Conservation (phyloP, 2,329 filamentous ascomycete species). For the Ophiostoma piceae region DNA sequence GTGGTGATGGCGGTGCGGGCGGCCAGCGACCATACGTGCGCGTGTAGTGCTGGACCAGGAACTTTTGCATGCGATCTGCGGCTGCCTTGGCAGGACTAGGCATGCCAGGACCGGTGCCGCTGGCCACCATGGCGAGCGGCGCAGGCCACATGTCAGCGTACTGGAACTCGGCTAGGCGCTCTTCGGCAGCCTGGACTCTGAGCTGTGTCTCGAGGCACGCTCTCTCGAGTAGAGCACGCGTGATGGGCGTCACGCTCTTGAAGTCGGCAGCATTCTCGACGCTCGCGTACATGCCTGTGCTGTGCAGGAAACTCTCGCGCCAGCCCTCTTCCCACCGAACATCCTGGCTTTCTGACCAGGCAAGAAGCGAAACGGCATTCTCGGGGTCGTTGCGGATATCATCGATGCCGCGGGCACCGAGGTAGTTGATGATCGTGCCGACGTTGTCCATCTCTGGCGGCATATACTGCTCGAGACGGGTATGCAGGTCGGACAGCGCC, state of each 20-base stretch:
- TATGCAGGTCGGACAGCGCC: constrained; percentile 57
- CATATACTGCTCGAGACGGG: constrained; percentile 56
- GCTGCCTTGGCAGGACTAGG: constrained; percentile 45
- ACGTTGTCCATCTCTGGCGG: constrained; percentile 52
- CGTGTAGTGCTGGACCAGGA: constrained; percentile 55
- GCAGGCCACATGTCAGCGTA: constrained; percentile 57
- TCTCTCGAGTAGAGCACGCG: constrained; percentile 57
- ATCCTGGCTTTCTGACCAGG: constrained; percentile 59
- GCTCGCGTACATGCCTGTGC: constrained; percentile 56
- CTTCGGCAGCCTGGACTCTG: constrained; percentile 57
- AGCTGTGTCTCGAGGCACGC: constrained; percentile 58
- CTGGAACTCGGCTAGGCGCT: constrained; percentile 54
- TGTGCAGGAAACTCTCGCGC: constrained; percentile 62
- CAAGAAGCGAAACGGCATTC: constrained; percentile 55
- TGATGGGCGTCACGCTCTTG: constrained; percentile 54
- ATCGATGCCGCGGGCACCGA: constrained; percentile 55
- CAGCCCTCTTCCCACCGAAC: constrained; percentile 63
- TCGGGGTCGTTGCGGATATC: constrained; percentile 58
- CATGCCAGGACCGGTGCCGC: constrained; percentile 32
- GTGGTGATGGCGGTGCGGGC: constrained; percentile 26
- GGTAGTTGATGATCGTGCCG: constrained; percentile 56
- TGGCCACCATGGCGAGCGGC: constrained; percentile 32
- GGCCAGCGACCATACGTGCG: constrained; percentile 58
- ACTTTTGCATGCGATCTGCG: constrained; percentile 56
- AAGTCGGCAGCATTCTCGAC: constrained; percentile 54